Conservation (phyloP, 1,139 yeast genomes). For the Groenewaldozyma auringiensis region DNA sequence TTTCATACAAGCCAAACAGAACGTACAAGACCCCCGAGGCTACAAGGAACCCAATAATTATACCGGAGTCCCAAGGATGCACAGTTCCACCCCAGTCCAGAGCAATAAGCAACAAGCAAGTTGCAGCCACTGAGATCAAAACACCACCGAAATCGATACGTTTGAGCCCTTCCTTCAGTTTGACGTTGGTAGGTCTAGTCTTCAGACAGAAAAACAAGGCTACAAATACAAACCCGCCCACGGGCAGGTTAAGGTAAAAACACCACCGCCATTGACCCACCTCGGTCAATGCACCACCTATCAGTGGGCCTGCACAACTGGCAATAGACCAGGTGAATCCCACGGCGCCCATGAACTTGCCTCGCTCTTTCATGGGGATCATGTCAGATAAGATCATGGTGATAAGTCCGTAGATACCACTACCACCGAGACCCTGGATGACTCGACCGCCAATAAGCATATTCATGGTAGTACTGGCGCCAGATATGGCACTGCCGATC, state of each 20-base stretch:
- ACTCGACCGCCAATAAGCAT: constrained; percentile 61
- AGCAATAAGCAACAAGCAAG: constrained; percentile 40
- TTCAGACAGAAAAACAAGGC: constrained; percentile 34
- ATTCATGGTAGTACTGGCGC: constrained; percentile 45
- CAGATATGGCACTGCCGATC: constrained; percentile 53
- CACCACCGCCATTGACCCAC: constrained; percentile 76
- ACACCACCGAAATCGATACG: constrained; percentile 43
- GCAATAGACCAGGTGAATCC: constrained; percentile 52
- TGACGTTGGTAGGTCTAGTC: constrained; percentile 44
- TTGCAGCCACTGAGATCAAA: constrained; percentile 35
- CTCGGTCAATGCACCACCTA: constrained; percentile 61
- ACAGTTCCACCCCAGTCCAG: constrained; percentile 46
- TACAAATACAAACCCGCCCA: constrained; percentile 49
- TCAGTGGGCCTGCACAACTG: constrained; percentile 56
- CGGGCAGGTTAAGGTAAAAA: constrained; percentile 61
- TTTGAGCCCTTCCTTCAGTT: constrained; percentile 34
- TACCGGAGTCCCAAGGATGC: constrained; percentile 45
- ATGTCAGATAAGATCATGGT: constrained; percentile 50
- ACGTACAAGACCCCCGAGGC: constrained; percentile 35
- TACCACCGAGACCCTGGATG: constrained; percentile 61
- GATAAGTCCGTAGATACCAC: constrained; percentile 54
- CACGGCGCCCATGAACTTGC: constrained; percentile 38
- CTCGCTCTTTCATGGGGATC: constrained; percentile 49
- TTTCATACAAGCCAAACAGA: constrained; percentile 33
- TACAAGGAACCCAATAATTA: constrained; percentile 46